Evolutionary conservation across 2,329 filamentous ascomycete genomes (phyloP), one percentile per base, ranked within the genome.

Genomic region (Cladophialophora yegresii): DNA sequence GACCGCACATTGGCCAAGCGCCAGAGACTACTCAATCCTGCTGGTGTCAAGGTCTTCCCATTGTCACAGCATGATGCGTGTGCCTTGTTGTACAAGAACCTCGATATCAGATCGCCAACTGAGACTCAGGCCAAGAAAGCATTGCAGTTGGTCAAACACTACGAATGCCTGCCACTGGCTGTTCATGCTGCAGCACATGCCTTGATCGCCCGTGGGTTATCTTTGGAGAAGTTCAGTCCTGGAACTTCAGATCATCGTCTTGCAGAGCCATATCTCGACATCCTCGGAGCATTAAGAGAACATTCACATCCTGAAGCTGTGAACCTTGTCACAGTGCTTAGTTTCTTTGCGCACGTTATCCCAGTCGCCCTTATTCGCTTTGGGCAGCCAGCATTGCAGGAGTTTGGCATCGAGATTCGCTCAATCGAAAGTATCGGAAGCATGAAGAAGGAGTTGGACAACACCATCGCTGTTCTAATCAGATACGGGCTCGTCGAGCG

Each of bases 131-230:
- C 80, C 8, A 78, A 76, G 40, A 83, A 85, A 62, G 86, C 87
- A 0, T 80, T 79, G n/a, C 83, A 89, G 64, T 72, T 90, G 16
- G 87, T 89, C 1, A 80, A 83, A 50, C 75, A 87, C 53, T 86
- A 89, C 77, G 86, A 86, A 23, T 83, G 85, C 61, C 77, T 90
- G 13, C 88, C 88, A 0, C 77, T 90, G 6, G 88, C 88, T 67
- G 87, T 91, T 22, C 87, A 89, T 69, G 84, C 87, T 0, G 84
- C 87, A 1, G 86, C 86, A 0, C 83, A 85, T 67, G 82, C 87
- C 36, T 77, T 90, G 13, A 86, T 84, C 61, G 82, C 83, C 2
- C 87, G 85, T 0, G 78, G 81, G 20, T 87, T 88, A 67, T 85
- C 87, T 0, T 77, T 90, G 2, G 82, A 84, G 0, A 85, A 81